These are phyloP conservation scores for Nepenthes alata DNA, from an alignment of 179 eudicot genomes.

Conservation along the genomic window DNA sequence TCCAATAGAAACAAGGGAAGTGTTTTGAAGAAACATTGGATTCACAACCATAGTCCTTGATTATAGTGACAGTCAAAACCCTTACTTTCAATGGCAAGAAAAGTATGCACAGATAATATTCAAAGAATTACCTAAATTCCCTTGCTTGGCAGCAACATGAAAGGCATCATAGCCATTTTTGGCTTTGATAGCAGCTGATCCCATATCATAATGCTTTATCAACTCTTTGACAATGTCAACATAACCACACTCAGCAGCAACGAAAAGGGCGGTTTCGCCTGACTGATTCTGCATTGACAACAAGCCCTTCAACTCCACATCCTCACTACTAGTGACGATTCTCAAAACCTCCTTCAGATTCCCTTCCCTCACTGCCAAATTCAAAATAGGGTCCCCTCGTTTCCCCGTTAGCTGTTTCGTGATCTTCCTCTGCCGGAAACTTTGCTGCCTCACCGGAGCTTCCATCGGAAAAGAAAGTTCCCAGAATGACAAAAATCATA, in stretches of 20 bases:
- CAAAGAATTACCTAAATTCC: slow-evolving; percentile 30
- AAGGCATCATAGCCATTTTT: slow-evolving; percentile 45
- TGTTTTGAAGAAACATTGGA: too few species aligned
- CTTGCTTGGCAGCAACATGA: slow-evolving; percentile 46
- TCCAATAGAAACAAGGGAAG: too few species aligned
- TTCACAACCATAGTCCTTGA: too few species aligned
- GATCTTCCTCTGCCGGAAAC: slow-evolving; percentile 27
- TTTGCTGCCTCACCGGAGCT: slow-evolving; percentile 21
- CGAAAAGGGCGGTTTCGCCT: slow-evolving; percentile 46
- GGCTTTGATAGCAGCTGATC: slow-evolving; percentile 34
- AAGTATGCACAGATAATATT: not conserved
- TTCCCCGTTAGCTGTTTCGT: slow-evolving; percentile 33
- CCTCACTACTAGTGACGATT: slow-evolving; percentile 17
- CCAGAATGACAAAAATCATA: not conserved
- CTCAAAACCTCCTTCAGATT: slow-evolving; percentile 21
- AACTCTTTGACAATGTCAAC: slow-evolving; percentile 34
- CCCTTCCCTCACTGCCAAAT: slow-evolving; percentile 38
- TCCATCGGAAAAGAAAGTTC: slow-evolving; percentile 15
- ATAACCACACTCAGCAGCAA: slow-evolving; percentile 38
- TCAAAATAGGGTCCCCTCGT: slow-evolving; percentile 35
- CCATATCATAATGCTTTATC: slow-evolving; percentile 27
- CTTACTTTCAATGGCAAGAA: too few species aligned
- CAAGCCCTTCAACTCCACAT: slow-evolving; percentile 22
- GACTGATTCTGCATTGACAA: slow-evolving; percentile 37
- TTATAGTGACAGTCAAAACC: too few species aligned